Evolutionary conservation across 768 basidiomycete genomes (phyloP).

Genomic region (Candolleomyces aberdarensis): DNA sequence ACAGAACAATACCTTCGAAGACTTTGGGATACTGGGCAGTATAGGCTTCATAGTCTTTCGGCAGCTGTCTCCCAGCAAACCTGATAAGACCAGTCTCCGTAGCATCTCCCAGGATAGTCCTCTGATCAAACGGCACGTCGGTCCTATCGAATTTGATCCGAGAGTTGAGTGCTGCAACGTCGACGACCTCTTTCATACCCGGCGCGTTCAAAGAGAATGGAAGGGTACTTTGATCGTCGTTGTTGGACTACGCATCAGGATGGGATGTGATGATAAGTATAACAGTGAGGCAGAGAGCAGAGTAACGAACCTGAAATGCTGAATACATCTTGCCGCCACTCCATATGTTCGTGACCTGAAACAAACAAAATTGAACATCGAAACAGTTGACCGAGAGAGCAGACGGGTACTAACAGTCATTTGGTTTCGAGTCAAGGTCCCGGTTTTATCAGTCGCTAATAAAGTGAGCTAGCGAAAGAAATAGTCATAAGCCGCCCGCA

Average conservation of each 20-base stretch:
- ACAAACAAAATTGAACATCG: background rate
- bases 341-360: slow-evolving; percentile 62
- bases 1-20: slow-evolving; percentile 45
- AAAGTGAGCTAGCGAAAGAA: slow-evolving; percentile 48
- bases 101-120: slow-evolving; percentile 67
- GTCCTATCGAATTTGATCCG: slow-evolving; percentile 66
- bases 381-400: background rate
- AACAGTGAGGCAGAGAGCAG: background rate
- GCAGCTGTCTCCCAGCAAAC: slow-evolving; percentile 56
- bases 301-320: slow-evolving; percentile 49
- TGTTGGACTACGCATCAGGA: slow-evolving; percentile 47
- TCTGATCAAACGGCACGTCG: slow-evolving; percentile 59
- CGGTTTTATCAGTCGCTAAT: slow-evolving; percentile 71
- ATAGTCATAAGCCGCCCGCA: slow-evolving; percentile 7
- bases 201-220: slow-evolving; percentile 47
- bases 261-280: background rate
- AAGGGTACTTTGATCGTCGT: slow-evolving; percentile 53
- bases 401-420: slow-evolving; percentile 48
- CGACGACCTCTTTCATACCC: slow-evolving; percentile 65
- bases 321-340: slow-evolving; percentile 59
- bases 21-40: slow-evolving; percentile 51
- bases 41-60: slow-evolving; percentile 50
- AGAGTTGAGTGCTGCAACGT: slow-evolving; percentile 64
- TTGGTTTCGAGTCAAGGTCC: slow-evolving; percentile 67
- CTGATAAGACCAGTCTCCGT: slow-evolving; percentile 72